These are phyloP conservation scores for Aspergillus uvarum DNA, from an alignment of 2,329 filamentous ascomycete genomes.

Conservation along the genomic window DNA sequence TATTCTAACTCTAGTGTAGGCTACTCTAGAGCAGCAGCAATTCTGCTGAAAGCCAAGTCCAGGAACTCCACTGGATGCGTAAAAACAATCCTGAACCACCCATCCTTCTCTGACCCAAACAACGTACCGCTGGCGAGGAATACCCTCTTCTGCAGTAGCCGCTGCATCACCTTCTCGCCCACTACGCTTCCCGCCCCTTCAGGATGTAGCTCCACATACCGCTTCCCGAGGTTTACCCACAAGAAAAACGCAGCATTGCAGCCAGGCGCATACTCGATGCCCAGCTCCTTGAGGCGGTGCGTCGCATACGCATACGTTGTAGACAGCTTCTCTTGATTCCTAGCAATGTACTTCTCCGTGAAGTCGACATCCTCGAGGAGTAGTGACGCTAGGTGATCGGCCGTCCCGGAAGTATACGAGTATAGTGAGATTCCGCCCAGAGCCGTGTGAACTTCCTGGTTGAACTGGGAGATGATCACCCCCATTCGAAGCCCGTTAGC, in stretches of 20 bases:
- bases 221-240: constrained; percentile 51
- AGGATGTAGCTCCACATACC: constrained; percentile 18
- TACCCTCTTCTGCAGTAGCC: constrained; percentile 38
- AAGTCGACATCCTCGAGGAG: constrained; percentile 49
- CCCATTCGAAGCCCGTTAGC: constrained; percentile 58
- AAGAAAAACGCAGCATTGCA: constrained; percentile 60
- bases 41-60: not conserved
- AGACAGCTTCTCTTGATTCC: constrained; percentile 46
- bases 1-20: no score
- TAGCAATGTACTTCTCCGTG: constrained; percentile 45
- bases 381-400: constrained; percentile 39
- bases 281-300: constrained; percentile 39
- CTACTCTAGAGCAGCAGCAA: not conserved
- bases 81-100: constrained; percentile 48
- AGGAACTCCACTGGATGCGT: not conserved
- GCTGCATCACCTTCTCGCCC: constrained; percentile 33
- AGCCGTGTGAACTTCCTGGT: constrained; percentile 40
- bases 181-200: constrained; percentile 14
- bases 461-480: constrained; percentile 51
- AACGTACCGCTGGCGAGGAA: constrained; percentile 37
- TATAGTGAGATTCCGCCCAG: constrained; percentile 47
- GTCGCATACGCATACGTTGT: constrained; percentile 43
- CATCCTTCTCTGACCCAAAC: constrained; percentile 41
- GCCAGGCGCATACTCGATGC: constrained; percentile 49
- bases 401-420: constrained; percentile 48